These are phyloP conservation scores for Alternaria dauci DNA, from an alignment of 2,329 filamentous ascomycete genomes.

Conservation along the genomic window DNA sequence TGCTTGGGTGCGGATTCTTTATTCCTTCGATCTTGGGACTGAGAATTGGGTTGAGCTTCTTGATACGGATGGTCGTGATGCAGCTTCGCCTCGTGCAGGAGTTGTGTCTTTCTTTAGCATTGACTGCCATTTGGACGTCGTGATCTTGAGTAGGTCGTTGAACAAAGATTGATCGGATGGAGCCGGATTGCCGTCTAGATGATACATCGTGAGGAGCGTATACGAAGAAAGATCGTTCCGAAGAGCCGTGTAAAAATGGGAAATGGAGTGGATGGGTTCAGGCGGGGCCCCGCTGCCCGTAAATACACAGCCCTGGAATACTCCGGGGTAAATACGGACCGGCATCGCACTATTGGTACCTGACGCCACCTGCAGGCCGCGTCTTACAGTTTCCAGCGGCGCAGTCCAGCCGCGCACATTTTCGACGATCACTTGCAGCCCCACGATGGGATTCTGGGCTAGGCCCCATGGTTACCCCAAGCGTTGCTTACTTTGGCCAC, in stretches of 20 bases:
- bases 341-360: conserved; percentile 13
- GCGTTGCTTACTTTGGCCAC: neutral
- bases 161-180: conserved; percentile 31
- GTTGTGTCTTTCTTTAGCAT: conserved; percentile 22
- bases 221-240: neutral
- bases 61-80: conserved; percentile 42
- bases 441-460: conserved; percentile 7
- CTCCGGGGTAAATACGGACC: conserved; percentile 17
- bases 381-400: conserved; percentile 2
- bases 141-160: conserved; percentile 30
- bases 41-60: conserved; percentile 48
- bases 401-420: conserved; percentile 16
- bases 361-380: conserved; percentile 1
- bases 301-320: neutral
- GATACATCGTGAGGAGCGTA: conserved; percentile 28
- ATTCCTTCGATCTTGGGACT: conserved; percentile 47
- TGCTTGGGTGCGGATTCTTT: neutral
- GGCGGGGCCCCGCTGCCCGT: conserved; percentile 12
- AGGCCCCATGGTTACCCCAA: neutral
- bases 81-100: conserved; percentile 8
- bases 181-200: conserved; percentile 34
- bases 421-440: conserved; percentile 12
- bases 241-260: neutral
- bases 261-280: conserved; percentile 1
- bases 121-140: conserved; percentile 32